A percentile compares a stretch with the other conserved stretches of the same genome.
Conservation (phyloP, 2,329 filamentous ascomycete genomes). For the Aspergillus cejpii region DNA sequence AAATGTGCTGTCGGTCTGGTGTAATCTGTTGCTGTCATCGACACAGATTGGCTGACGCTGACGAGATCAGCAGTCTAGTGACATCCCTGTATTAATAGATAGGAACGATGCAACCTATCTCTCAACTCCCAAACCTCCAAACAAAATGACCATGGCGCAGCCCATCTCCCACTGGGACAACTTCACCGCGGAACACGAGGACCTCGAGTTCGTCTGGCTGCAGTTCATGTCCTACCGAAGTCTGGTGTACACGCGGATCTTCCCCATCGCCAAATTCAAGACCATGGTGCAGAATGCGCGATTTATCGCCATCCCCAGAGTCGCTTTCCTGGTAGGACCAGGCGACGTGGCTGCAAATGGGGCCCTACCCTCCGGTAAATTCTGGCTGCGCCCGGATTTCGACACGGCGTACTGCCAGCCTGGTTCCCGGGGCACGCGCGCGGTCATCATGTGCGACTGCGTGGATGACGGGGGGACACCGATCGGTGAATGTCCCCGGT, state of each 20-base stretch:
- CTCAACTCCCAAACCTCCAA: not conserved
- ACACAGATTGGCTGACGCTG: not conserved
- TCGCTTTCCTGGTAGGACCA: not conserved
- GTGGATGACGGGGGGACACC: not conserved
- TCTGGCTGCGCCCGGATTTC: slow-evolving; percentile 7
- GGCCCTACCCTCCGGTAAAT: slow-evolving; percentile 1
- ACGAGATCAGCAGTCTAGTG: not conserved
- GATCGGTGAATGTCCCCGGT: slow-evolving; percentile 1
- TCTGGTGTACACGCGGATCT: not conserved
- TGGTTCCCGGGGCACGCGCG: slow-evolving; percentile 8
- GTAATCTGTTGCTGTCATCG: too few relatives aligned
- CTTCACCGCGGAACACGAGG: not conserved
- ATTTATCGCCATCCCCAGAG: not conserved
- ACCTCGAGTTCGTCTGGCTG: not conserved
- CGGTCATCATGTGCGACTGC: slow-evolving; percentile 5
- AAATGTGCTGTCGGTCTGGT: too few relatives aligned
- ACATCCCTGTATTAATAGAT: not conserved
- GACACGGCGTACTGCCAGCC: slow-evolving; percentile 5
- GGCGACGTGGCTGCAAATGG: slow-evolving; percentile 5
- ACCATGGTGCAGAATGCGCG: not conserved
- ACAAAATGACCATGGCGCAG: not conserved
- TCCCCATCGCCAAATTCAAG: not conserved
- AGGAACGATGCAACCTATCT: too few relatives aligned
- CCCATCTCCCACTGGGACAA: not conserved
- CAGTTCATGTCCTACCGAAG: not conserved